These are phyloP conservation scores for Petunia hybrid DNA, from an alignment of 305 asterid genomes.

Conservation along the genomic window DNA sequence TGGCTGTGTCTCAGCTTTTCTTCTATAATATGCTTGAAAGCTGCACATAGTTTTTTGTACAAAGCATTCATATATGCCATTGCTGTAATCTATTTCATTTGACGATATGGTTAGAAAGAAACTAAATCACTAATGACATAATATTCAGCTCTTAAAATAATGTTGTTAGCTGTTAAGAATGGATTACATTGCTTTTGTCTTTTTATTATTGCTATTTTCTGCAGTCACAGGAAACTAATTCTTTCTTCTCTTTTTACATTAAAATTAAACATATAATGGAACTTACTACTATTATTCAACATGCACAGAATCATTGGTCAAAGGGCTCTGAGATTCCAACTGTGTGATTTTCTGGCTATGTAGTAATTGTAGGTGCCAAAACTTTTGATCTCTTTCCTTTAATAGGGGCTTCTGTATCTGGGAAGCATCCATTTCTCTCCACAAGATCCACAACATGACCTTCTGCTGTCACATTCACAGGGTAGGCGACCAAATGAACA, in stretches of 20 bases:
- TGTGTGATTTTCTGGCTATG: constrained; percentile 42
- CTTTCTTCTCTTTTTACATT: neutral
- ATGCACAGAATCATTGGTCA: neutral
- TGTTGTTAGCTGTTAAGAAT: too few relatives aligned
- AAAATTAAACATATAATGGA: neutral
- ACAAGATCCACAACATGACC: constrained; percentile 67
- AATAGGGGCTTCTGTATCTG: constrained; percentile 67
- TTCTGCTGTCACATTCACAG: constrained; percentile 55
- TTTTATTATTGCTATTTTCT: neutral
- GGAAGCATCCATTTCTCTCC: constrained; percentile 55
- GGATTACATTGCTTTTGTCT: neutral
- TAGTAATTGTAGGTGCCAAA: constrained; percentile 69
- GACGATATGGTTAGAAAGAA: neutral
- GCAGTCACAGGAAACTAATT: constrained; percentile 14
- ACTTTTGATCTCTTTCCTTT: constrained; percentile 77
- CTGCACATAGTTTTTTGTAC: constrained; percentile 25
- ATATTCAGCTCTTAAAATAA: too few relatives aligned
- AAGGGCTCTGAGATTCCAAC: neutral
- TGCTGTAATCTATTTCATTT: constrained; percentile 19
- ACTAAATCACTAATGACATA: neutral
- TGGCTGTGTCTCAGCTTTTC: neutral
- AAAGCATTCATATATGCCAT: neutral
- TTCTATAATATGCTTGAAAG: constrained; percentile 24
- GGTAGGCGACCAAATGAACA: constrained; percentile 75
- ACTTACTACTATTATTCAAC: neutral